Percentiles rank a stretch among this genome's conserved stretches.
These are phyloP conservation scores for Solanum chmielewskii DNA, from an alignment of 257 asterid genomes.

Conservation along the genomic window DNA sequence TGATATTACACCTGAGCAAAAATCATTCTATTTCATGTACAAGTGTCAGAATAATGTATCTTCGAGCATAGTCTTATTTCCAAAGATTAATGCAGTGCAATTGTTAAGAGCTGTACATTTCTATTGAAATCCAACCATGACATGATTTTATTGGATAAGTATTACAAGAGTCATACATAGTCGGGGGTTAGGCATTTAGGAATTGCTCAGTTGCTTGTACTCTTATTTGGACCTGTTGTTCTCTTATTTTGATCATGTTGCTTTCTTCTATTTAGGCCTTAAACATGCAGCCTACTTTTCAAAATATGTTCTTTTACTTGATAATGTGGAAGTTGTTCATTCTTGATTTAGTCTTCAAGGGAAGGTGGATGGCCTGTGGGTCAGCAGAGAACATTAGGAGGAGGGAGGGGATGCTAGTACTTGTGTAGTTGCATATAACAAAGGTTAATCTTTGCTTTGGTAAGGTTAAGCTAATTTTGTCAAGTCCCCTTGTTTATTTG, in stretches of 20 bases:
- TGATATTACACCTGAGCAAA: constrained; percentile 60
- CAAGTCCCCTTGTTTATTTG: background rate
- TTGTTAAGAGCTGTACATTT: background rate
- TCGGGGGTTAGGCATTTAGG: background rate
- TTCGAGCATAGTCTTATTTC: background rate
- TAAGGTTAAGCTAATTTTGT: background rate
- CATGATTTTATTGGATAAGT: background rate
- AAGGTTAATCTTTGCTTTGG: background rate
- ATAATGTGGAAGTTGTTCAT: background rate
- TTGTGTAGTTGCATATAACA: background rate
- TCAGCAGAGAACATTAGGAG: background rate
- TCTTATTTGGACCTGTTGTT: background rate
- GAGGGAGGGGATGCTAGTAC: background rate
- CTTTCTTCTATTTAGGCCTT: background rate
- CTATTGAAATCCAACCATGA: background rate
- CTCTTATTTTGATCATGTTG: background rate
- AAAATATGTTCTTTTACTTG: background rate
- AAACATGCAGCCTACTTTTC: background rate
- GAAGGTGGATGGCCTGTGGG: background rate
- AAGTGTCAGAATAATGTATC: background rate
- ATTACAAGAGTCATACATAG: background rate
- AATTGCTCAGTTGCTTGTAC: background rate
- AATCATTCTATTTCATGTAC: constrained; percentile 11
- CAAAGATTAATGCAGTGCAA: background rate
- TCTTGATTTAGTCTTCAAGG: background rate